Evolutionary conservation across 352 stramenopile genomes (phyloP), one percentile per base, ranked within the genome.

Genomic region (Phytopythium ostracodes): DNA sequence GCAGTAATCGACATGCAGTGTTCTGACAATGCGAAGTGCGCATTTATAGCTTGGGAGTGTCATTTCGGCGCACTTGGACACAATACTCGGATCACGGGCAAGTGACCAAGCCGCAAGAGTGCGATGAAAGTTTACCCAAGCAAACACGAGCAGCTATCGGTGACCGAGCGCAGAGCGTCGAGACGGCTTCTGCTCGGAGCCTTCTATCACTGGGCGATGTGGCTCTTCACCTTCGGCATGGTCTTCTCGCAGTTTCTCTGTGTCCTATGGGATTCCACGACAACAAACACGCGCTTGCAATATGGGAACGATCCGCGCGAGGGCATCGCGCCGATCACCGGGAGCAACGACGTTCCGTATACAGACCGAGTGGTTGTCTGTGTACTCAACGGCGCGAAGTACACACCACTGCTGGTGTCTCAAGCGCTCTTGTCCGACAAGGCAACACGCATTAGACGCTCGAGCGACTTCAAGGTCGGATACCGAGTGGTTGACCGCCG

Each of bases 271-370:
- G 66, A 68, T 52, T 63, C 15, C 4, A 61, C 46, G 14, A 46
- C 5, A 5, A 40, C 17, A 1, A 33, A 29, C 12, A 49, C 56
- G n/a, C 18, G 31, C n/a, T 15, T 51, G 11, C 44, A 51, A 4
- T 73, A 63, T n/a, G 72, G 72, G 0, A 50, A 58, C 29, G 49
- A 64, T 17, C 63, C 63, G 2, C 24, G 17, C 1, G 27, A 29
- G 0, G 66, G 68, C 0, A n/a, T 56, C 15, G 68, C 46, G n/a
- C n/a, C 62, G 29, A 65, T 82, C 24, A 18, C 52, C 0, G 75
- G 79, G 3, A 59, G 42, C 0, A 88, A 82, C 53, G 78, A 88
- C 36, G 63, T 75, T 24, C 76, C 74, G 10, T 86, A 76, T 51
- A 56, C 66, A 8, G 77, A 84, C 44, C 73, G 75, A 1, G 60